These are phyloP conservation scores for Berkeleyomyces basicola DNA, from an alignment of 2,329 filamentous ascomycete species.

Conservation along the genomic window DNA sequence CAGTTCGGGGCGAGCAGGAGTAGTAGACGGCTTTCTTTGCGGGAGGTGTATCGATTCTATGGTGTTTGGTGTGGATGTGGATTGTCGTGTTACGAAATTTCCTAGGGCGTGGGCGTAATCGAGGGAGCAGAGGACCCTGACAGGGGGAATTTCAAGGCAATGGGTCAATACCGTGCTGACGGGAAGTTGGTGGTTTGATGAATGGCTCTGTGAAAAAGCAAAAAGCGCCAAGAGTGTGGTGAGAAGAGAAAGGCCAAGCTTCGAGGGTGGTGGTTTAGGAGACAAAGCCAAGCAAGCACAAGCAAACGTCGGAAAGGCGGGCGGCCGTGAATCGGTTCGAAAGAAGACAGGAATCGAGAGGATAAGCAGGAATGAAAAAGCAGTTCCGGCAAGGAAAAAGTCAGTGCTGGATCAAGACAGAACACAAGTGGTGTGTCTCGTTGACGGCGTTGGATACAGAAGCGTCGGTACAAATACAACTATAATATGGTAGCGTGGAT, in stretches of 20 bases:
- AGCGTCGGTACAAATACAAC: background rate
- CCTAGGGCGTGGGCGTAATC: too few species aligned
- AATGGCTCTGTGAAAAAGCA: background rate
- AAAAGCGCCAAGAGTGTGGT: background rate
- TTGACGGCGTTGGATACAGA: background rate
- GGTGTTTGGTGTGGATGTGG: background rate
- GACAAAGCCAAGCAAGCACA: conserved; percentile 1
- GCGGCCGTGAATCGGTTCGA: background rate
- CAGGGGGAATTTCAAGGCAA: too few species aligned
- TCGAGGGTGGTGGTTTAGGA: too few species aligned
- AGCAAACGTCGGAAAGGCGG: background rate
- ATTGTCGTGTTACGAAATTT: background rate
- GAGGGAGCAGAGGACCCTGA: too few species aligned
- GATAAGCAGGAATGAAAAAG: background rate
- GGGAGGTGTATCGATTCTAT: background rate
- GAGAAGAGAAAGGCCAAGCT: conserved; percentile 2
- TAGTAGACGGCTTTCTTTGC: background rate
- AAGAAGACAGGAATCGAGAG: background rate
- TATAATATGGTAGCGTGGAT: too few species aligned
- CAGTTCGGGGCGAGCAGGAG: background rate
- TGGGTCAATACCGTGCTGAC: too few species aligned
- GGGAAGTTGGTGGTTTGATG: too few species aligned
- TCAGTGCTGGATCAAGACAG: background rate
- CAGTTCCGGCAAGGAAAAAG: background rate
- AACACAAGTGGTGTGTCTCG: background rate